Evolutionary conservation across 257 asterid genomes (phyloP).

Genomic region (Capsicum chinense): DNA sequence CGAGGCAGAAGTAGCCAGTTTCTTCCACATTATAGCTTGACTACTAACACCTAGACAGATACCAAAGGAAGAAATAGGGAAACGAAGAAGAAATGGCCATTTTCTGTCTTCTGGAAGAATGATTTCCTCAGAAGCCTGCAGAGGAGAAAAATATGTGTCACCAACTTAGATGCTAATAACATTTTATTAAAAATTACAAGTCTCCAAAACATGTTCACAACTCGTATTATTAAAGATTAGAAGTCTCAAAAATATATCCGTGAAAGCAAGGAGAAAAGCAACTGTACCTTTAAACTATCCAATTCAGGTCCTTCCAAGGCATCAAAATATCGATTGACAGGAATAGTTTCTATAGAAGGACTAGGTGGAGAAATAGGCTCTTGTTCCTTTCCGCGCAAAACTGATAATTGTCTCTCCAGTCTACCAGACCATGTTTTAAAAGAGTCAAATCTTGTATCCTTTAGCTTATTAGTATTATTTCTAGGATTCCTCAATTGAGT

Average conservation of each 20-base stretch:
- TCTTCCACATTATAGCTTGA: constrained; percentile 93
- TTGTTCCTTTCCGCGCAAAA: constrained; percentile 49
- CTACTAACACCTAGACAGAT: constrained; percentile 87
- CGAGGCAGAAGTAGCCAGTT: constrained; percentile 60
- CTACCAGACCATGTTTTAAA: constrained; percentile 87
- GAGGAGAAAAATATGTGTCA: not conserved
- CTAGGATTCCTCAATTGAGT: constrained; percentile 42
- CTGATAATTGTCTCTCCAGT: constrained; percentile 71
- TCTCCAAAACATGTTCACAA: too few relatives aligned
- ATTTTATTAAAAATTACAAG: too few relatives aligned
- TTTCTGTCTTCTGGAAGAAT: constrained; percentile 71
- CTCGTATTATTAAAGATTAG: too few relatives aligned
- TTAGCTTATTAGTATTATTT: constrained; percentile 40
- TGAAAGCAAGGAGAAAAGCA: not conserved
- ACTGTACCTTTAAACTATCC: constrained; percentile 65
- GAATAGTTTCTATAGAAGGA: constrained; percentile 47
- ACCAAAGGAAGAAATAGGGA: constrained; percentile 75
- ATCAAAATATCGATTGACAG: constrained; percentile 71
- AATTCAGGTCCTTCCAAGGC: constrained; percentile 89
- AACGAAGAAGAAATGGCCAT: constrained; percentile 95
- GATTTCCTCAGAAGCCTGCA: constrained; percentile 69
- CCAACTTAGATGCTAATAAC: too few relatives aligned
- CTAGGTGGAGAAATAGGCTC: constrained; percentile 37
- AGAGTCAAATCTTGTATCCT: constrained; percentile 64
- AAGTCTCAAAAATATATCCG: not conserved